These are phyloP conservation scores for Haberlea rhodopensis DNA, from an alignment of 257 asterid species.

Conservation along the genomic window DNA sequence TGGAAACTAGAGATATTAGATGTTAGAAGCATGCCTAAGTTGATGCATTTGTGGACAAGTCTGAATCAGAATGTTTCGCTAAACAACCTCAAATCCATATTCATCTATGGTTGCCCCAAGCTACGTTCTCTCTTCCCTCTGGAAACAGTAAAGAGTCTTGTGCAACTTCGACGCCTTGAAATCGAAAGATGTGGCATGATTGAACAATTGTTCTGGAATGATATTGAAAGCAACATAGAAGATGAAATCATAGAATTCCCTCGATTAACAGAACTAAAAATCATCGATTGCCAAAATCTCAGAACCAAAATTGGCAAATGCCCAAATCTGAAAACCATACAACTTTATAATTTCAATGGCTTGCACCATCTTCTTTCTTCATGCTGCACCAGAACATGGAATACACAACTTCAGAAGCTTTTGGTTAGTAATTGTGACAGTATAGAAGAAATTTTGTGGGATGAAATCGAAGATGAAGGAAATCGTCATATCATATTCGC, in stretches of 20 bases:
- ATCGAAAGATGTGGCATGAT: not conserved
- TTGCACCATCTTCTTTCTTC: too few relatives aligned
- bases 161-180: not conserved
- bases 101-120: fast-evolving
- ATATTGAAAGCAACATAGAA: not conserved
- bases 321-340: too few relatives aligned
- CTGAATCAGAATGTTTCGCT: not conserved
- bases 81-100: not conserved
- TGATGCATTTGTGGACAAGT: not conserved
- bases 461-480: too few relatives aligned
- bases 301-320: too few relatives aligned
- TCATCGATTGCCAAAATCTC: too few relatives aligned
- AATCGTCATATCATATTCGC: too few relatives aligned
- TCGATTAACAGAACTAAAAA: too few relatives aligned
- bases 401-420: too few relatives aligned
- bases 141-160: not conserved
- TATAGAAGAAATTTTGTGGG: too few relatives aligned
- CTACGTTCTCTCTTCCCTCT: not conserved
- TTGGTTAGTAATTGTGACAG: too few relatives aligned
- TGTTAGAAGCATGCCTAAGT: not conserved
- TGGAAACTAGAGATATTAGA: not conserved
- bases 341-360: too few relatives aligned
- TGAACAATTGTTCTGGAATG: not conserved
- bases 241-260: not conserved
- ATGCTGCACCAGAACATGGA: too few relatives aligned